These are phyloP conservation scores for Sporobolomyces roseus DNA, from an alignment of 768 basidiomycete genomes.

Conservation along the genomic window DNA sequence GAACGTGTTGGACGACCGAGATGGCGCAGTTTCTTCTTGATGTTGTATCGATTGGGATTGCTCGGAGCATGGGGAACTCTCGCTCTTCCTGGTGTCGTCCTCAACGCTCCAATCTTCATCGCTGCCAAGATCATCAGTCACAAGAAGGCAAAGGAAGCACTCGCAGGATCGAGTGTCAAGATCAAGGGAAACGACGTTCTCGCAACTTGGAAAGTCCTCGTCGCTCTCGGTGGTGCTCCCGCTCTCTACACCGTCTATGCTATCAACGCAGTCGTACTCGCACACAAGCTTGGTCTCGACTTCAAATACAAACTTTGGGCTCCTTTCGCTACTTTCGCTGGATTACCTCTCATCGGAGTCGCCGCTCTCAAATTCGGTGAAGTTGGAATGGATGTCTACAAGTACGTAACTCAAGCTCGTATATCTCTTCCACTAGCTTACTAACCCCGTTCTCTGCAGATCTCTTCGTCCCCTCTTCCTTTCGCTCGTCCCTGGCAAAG, in stretches of 20 bases:
- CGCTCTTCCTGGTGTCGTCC: slow-evolving; percentile 81
- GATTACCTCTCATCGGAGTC: slow-evolving; percentile 81
- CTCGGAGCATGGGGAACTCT: slow-evolving; percentile 75
- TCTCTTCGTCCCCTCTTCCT: slow-evolving; percentile 85
- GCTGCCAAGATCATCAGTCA: slow-evolving; percentile 81
- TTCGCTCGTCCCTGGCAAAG: slow-evolving; percentile 82
- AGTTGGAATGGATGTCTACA: slow-evolving; percentile 93
- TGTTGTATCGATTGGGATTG: slow-evolving; percentile 74
- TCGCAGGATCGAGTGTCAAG: slow-evolving; percentile 91
- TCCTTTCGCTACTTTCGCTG: slow-evolving; percentile 68
- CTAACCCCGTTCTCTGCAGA: slow-evolving; percentile 51
- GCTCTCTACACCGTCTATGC: slow-evolving; percentile 80
- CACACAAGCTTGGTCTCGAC: slow-evolving; percentile 64
- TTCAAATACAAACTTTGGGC: slow-evolving; percentile 65
- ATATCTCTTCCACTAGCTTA: not conserved
- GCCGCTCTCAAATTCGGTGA: slow-evolving; percentile 96
- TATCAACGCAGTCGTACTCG: slow-evolving; percentile 67
- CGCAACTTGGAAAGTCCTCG: slow-evolving; percentile 94
- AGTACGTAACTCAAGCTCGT: slow-evolving; percentile 57
- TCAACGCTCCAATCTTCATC: slow-evolving; percentile 91
- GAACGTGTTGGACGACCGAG: slow-evolving; percentile 77
- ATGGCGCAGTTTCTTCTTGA: slow-evolving; percentile 70
- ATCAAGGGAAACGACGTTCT: slow-evolving; percentile 94
- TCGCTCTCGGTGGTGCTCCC: slow-evolving; percentile 85
- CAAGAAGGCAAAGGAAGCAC: slow-evolving; percentile 88